These are phyloP conservation scores for Citeromyces nyonsensis DNA, from an alignment of 805 yeast species.

Conservation along the genomic window DNA sequence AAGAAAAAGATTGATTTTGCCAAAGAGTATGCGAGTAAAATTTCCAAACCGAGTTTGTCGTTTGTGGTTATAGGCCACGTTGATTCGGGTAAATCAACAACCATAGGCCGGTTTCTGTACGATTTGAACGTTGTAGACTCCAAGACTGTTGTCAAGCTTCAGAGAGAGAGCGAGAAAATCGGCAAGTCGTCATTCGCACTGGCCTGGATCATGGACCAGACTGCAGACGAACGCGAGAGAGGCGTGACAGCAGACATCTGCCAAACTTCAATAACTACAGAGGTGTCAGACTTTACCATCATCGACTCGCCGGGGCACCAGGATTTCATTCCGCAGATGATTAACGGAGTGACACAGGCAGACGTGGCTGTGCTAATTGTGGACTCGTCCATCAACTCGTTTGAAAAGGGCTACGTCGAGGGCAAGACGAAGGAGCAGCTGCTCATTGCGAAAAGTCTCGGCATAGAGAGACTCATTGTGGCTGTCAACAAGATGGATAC, in stretches of 20 bases:
- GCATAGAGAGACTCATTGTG: constrained; percentile 43
- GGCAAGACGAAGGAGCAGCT: constrained; percentile 79
- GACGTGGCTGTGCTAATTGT: constrained; percentile 62
- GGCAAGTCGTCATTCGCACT: constrained; percentile 74
- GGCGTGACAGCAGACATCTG: constrained; percentile 76
- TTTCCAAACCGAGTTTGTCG: constrained; percentile 38
- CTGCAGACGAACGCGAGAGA: constrained; percentile 55
- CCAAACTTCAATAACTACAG: constrained; percentile 50
- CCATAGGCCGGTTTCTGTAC: constrained; percentile 58
- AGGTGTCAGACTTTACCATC: constrained; percentile 39
- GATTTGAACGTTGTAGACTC: constrained; percentile 56
- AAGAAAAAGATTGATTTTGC: constrained; percentile 25
- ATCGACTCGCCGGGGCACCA: constrained; percentile 80
- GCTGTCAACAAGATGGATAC: constrained; percentile 63
- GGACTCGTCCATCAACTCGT: constrained; percentile 50
- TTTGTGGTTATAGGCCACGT: constrained; percentile 79
- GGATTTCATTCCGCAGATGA: constrained; percentile 78
- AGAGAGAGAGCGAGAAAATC: constrained; percentile 44
- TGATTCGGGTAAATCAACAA: constrained; percentile 74
- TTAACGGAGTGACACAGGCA: constrained; percentile 70
- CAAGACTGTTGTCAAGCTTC: constrained; percentile 43
- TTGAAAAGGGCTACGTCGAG: constrained; percentile 52
- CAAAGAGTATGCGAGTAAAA: constrained; percentile 18
- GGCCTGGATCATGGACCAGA: constrained; percentile 81
- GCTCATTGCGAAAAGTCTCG: constrained; percentile 48